Conservation (phyloP, 805 yeast species). For the Yarrowia hollandica region DNA sequence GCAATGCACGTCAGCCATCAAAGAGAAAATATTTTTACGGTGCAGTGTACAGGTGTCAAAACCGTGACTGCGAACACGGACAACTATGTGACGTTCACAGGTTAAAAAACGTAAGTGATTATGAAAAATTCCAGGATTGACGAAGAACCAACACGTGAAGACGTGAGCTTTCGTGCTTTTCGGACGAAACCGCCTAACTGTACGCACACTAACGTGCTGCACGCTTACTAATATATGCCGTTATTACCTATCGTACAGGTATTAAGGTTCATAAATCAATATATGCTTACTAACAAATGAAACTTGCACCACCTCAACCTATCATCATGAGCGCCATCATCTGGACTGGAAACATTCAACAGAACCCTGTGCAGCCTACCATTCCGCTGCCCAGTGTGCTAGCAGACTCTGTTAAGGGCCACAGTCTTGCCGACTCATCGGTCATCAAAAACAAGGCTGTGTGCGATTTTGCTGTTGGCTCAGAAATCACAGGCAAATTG, state of each 20-base stretch:
- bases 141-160: too few species aligned
- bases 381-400: slow-evolving; percentile 20
- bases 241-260: too few species aligned
- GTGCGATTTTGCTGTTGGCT: slow-evolving; percentile 22
- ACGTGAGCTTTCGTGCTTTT: too few species aligned
- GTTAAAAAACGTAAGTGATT: too few species aligned
- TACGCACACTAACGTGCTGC: too few species aligned
- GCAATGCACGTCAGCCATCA: too few species aligned
- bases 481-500: slow-evolving; percentile 33
- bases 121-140: too few species aligned
- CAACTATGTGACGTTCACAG: too few species aligned
- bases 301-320: slow-evolving; percentile 3
- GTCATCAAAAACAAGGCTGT: slow-evolving; percentile 12
- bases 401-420: slow-evolving; percentile 21
- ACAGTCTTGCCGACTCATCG: slow-evolving; percentile 1
- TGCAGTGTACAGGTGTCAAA: too few species aligned
- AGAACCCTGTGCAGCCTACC: slow-evolving; percentile 22
- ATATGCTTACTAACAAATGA: slow-evolving; percentile 13
- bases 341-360: slow-evolving; percentile 29
- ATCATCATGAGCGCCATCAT: slow-evolving; percentile 19
- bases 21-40: too few species aligned
- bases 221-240: background rate
- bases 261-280: background rate
- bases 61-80: too few species aligned
- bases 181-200: too few species aligned